Percentiles rank a stretch among this genome's conserved stretches.
phyloP scores from a whole-genome alignment of 371 early-diverging fungal genomes.

The Chytridium lagenaria region DNA sequence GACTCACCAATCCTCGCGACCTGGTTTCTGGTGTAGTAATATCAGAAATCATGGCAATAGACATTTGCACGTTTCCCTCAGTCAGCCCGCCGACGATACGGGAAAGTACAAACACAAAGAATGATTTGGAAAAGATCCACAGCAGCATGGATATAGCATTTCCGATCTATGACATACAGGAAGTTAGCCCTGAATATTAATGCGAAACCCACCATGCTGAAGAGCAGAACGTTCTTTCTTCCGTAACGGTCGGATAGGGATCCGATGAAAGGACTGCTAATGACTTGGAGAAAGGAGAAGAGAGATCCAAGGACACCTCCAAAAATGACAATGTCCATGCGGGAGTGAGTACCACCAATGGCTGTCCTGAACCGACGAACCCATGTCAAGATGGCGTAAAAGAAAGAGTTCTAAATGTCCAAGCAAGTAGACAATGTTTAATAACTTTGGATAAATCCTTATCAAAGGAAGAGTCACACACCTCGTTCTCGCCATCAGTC shows the following conservation, averaged over 20 bases:
- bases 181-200: neutral
- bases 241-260: constrained; percentile 82
- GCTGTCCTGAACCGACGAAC: constrained; percentile 38
- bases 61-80: constrained; percentile 97
- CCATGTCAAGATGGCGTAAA: constrained; percentile 32
- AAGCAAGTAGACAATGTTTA: constrained; percentile 13
- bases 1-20: constrained; percentile 72
- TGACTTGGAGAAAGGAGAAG: constrained; percentile 92
- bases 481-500: constrained; percentile 45
- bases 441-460: no score
- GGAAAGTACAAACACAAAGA: constrained; percentile 83
- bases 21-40: constrained; percentile 80
- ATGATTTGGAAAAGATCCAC: constrained; percentile 87
- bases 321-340: constrained; percentile 82
- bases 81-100: constrained; percentile 91
- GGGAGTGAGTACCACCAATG: constrained; percentile 45
- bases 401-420: constrained; percentile 40
- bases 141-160: constrained; percentile 83
- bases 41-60: constrained; percentile 94
- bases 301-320: constrained; percentile 94
- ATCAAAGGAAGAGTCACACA: constrained; percentile 4
- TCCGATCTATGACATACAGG: constrained; percentile 67
- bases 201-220: constrained; percentile 74
- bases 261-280: constrained; percentile 88
- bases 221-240: constrained; percentile 79